These are phyloP conservation scores for Auricularia cornea DNA, from an alignment of 768 basidiomycete genomes.

Conservation along the genomic window DNA sequence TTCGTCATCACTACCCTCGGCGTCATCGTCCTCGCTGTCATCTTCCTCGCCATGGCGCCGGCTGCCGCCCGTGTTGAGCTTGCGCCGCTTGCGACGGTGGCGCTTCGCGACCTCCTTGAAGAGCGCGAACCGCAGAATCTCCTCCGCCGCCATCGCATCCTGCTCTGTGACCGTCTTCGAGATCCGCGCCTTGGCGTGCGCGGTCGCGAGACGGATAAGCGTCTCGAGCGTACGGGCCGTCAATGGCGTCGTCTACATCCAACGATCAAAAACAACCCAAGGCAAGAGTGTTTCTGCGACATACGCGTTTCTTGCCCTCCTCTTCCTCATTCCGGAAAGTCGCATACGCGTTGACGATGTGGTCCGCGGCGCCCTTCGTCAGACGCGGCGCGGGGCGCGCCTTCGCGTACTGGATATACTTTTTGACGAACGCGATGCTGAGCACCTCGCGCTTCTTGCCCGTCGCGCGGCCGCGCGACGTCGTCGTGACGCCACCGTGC, in stretches of 20 bases:
- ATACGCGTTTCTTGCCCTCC: constrained; percentile 80
- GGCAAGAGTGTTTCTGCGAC: too few species aligned
- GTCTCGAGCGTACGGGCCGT: constrained; percentile 99
- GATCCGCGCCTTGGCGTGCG: constrained; percentile 92
- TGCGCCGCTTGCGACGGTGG: constrained; percentile 72
- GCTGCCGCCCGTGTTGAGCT: constrained; percentile 63
- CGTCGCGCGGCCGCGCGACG: constrained; percentile 36
- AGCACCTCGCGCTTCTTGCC: constrained; percentile 67
- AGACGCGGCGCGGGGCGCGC: constrained; percentile 75
- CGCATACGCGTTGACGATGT: constrained; percentile 89
- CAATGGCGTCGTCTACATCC: constrained; percentile 84
- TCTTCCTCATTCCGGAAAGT: constrained; percentile 86
- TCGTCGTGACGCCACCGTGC: constrained; percentile 65
- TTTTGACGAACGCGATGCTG: constrained; percentile 91
- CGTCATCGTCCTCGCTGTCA: constrained; percentile 33
- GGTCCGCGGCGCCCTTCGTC: constrained; percentile 89
- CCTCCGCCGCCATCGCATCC: constrained; percentile 87
- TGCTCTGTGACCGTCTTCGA: constrained; percentile 73
- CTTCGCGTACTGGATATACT: constrained; percentile 97
- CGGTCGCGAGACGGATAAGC: constrained; percentile 93
- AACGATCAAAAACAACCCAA: too few species aligned
- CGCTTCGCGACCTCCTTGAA: constrained; percentile 95
- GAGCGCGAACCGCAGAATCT: constrained; percentile 92
- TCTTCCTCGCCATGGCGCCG: constrained; percentile 25
- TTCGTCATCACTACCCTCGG: constrained; percentile 42